Conservation (phyloP, 2,329 filamentous ascomycete genomes). For the Monilinia fructigena region DNA sequence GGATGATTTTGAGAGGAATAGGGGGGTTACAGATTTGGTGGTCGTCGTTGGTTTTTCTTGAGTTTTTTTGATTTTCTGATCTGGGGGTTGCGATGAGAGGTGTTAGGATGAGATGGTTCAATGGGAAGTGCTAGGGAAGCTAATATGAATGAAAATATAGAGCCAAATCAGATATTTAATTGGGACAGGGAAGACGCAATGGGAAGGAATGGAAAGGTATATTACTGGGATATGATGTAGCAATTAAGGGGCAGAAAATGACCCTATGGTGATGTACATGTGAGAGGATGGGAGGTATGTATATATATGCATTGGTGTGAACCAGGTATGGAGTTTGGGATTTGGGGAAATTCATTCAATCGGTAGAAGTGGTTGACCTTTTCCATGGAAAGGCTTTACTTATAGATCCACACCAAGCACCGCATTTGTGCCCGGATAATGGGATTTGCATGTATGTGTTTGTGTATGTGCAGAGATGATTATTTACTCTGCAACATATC, state of each 20-base stretch:
- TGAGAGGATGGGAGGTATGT: neutral
- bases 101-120: neutral
- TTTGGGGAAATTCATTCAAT: neutral
- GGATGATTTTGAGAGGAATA: constrained; percentile 61
- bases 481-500: constrained; percentile 6
- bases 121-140: neutral
- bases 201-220: constrained; percentile 61
- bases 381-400: neutral
- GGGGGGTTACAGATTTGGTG: constrained; percentile 56
- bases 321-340: constrained; percentile 8
- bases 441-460: constrained; percentile 2
- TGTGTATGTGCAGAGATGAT: constrained; percentile 2
- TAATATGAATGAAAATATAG: constrained; percentile 42
- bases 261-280: constrained; percentile 5
- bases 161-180: constrained; percentile 61
- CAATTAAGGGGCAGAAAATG: neutral
- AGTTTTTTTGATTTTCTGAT: neutral
- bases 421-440: neutral
- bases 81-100: neutral
- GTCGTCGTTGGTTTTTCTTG: constrained; percentile 34
- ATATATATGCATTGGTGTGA: constrained; percentile 9
- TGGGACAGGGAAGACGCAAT: constrained; percentile 64
- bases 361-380: neutral
- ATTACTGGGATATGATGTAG: constrained; percentile 48
- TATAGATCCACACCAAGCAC: neutral